Base-by-base conservation (phyloP, 2,329 filamentous ascomycete genomes). In the Bipolaris oryzae region DNA sequence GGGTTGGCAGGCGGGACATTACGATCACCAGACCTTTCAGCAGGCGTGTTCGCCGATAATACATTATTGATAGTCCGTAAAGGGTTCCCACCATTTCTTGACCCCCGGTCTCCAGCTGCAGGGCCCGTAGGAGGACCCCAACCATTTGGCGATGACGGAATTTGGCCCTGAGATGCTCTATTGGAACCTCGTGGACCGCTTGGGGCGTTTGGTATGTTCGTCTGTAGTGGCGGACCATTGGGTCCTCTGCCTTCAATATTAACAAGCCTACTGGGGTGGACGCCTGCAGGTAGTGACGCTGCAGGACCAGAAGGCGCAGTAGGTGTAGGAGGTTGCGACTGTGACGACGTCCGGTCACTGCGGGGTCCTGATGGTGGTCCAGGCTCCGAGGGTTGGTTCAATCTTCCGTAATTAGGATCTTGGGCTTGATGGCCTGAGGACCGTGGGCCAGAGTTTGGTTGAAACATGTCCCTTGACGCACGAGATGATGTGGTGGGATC, bases 351-450 rank as follows among this genome's bases (percentile, higher is more conserved):
- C 5, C 72, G 68, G 45, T 74, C 72, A 25, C 77, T 76, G 55
- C 82, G 78, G 49, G 85, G 85, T 1, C 84, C 85, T 37, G 82
- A 84, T 21, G 85, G 85, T 45, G 71, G 84, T 47, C 68, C 62
- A 77, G 80, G 52, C 18, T 86, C 80, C 18, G 73, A 63, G n/a
- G 76, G 75, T 25, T 73, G 73, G 58, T 82, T 84, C 16, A 83
- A 69, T 35, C 81, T 74, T 28, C 80, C 81, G 63, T 81, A 82
- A 46, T 77, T 79, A 10, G 80, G 77, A 52, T 84, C 81, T 50
- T 77, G 74, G 15, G 74, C 55, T 49, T 65, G 66, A 31, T 71
- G 62, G 9, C 75, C 74, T n/a, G 76, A 72, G 18, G 68, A 67
- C 3, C 76, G 72, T 42, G 72, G 53, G 28, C 70, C 62, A 31